Percentiles rank a stretch among this genome's conserved stretches.
Evolutionary conservation across 2,329 filamentous ascomycete species (phyloP).

Genomic region (Dactylellina cionopaga): DNA sequence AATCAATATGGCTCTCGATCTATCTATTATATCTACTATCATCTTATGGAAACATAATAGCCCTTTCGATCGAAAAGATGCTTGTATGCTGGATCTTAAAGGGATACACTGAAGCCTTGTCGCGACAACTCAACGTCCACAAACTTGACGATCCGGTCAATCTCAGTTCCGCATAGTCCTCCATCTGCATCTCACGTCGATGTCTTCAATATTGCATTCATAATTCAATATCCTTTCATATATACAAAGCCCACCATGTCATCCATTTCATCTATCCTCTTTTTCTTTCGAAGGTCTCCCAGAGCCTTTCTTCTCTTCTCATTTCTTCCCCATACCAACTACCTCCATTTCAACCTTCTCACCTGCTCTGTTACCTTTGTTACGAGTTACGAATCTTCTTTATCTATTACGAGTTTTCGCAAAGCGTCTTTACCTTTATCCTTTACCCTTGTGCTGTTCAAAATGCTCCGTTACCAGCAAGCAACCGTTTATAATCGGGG

Average conservation of each 20-base stretch:
- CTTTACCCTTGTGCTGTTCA: not conserved
- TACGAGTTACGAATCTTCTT: not conserved
- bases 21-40: too few relatives aligned
- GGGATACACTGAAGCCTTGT: too few relatives aligned
- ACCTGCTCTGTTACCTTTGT: not conserved
- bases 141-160: too few relatives aligned
- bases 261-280: conserved; percentile 12
- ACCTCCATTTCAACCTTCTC: not conserved
- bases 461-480: conserved; percentile 3
- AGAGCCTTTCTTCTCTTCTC: not conserved
- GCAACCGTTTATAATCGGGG: too few relatives aligned
- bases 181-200: not conserved
- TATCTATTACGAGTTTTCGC: not conserved
- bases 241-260: conserved; percentile 7
- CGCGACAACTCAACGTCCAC: too few relatives aligned
- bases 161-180: not conserved
- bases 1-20: too few relatives aligned
- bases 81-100: too few relatives aligned
- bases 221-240: conserved; percentile 36
- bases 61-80: too few relatives aligned
- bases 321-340: not conserved
- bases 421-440: not conserved
- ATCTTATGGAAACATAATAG: too few relatives aligned
- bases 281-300: not conserved
- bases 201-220: not conserved